Evolutionary conservation across 2,329 filamentous ascomycete species (phyloP), one percentile per base, ranked within the genome.

Genomic region (Trichocomaceae sp.): DNA sequence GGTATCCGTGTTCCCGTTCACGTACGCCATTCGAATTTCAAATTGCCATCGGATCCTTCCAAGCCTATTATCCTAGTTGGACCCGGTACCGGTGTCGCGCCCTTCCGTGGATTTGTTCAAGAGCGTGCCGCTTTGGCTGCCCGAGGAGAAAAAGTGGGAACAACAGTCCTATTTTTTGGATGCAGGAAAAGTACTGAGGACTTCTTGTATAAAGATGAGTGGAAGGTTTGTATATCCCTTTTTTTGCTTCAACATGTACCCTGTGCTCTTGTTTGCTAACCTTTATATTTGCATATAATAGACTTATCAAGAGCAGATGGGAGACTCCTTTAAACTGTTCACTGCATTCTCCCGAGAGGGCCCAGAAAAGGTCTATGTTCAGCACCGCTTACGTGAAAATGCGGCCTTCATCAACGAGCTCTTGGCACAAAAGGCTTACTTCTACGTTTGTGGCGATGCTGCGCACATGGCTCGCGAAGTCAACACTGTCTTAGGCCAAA

Each of bases 21-120:
- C 69, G 85, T 99, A 57, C 89, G 93, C 61, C 92, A 96, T 76
- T 97, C 93, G 61, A 99, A 97, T 78, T 99, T 99, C 83, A 97
- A 97, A 78, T 83, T 99, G 29, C 93, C 93, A 8, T 96, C 93
- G 15, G 91, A 99, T 66, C 90, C 93, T 3, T 83, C 87, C 48
- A 95, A 95, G 75, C 93, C 93, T 29, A 79, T 99, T 64, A 95
- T 99, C 71, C 91, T 96, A 85, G 84, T 97, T 63, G 93, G 93
- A 22, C 93, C 93, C 12, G 93, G 93, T 68, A 97, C 93, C 52
- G 93, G 93, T 78, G 90, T 96, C 54, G 93, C 93, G 23, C 93
- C 93, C 17, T 96, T 99, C 84, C 86, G 93, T 62, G 93, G 82
- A 6, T 99, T 99, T 69, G 81, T 99, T 9, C 93, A 97, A 69